Base-by-base conservation (phyloP, 2,329 filamentous ascomycete species). In the Colletotrichum coccodes region DNA sequence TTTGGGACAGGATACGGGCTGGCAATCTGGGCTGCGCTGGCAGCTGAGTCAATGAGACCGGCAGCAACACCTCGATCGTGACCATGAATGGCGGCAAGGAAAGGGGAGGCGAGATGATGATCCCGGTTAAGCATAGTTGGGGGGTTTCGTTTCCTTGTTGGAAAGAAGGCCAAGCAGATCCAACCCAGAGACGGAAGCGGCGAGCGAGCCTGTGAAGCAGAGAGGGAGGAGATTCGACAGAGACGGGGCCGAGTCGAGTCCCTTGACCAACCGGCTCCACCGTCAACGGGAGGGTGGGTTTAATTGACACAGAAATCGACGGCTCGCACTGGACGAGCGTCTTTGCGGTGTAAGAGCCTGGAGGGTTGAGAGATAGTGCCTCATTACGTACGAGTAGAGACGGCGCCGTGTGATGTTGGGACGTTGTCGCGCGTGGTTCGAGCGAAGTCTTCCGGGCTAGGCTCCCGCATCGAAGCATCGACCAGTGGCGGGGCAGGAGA, bases 101-200 rank as follows among this genome's bases (percentile, higher is more conserved):
- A 68, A 65, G 60, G 49, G 53, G 65, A 68, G 65, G 61, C 65
- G 65, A 68, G 32, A 65, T 65, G 61, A 47, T 46, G 53, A 65
- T 68, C 65, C 61, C 53, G 60, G 65, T 60, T 60, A 56, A 60
- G 61, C 54, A 44, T 60, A 36, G 65, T 53, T 32, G 32, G 26
- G 47, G 23, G 28, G 12, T 18, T 59, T 26, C 26, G 30, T 32
- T 21, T 28, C 23, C 32, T 63, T 36, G 49, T 30, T 12, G 42
- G 44, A 50, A 59, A 18, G 64, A 57, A 28, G 49, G 64, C 65
- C 65, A 60, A 68, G 60, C 40, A 49, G 38, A 64, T 53, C 46
- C 61, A 52, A n/a, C 26, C 47, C 52, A 59, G 38, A 30, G 38
- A 52, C 16, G 30, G 44, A 44, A 42, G 16, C 38, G 11, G 60